Evolutionary conservation across 2,329 filamentous ascomycete genomes (phyloP).

Genomic region (Ophiobolus disseminans): DNA sequence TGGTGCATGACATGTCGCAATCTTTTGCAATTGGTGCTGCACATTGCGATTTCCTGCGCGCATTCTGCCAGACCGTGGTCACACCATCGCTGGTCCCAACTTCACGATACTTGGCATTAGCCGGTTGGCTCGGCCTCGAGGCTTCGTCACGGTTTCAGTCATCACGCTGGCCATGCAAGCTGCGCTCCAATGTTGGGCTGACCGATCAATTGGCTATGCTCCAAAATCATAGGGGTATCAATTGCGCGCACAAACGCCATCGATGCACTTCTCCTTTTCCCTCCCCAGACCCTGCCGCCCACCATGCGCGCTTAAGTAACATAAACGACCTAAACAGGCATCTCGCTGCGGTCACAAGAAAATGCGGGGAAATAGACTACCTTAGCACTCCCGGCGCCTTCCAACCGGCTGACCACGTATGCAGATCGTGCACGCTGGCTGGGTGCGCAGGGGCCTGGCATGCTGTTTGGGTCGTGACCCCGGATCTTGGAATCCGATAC

Average conservation of each 20-base stretch:
- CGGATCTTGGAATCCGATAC: constrained; percentile 35
- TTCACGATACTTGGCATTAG: constrained; percentile 43
- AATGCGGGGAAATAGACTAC: constrained; percentile 48
- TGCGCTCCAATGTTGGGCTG: background rate
- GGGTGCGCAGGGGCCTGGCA: constrained; percentile 27
- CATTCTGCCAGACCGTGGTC: constrained; percentile 18
- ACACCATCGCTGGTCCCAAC: constrained; percentile 26
- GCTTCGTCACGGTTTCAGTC: background rate
- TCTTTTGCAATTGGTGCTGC: constrained; percentile 27
- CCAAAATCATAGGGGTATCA: constrained; percentile 44
- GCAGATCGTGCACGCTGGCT: constrained; percentile 13
- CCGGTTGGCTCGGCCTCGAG: background rate
- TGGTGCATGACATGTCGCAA: constrained; percentile 26
- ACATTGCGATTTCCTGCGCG: constrained; percentile 17
- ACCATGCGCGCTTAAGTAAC: constrained; percentile 39
- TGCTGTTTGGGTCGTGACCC: constrained; percentile 27
- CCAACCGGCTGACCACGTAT: constrained; percentile 34
- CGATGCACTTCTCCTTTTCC: constrained; percentile 30
- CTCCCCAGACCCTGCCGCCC: constrained; percentile 14
- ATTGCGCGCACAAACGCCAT: constrained; percentile 43
- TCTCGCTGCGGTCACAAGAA: constrained; percentile 33
- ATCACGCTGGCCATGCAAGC: background rate
- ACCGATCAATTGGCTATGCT: constrained; percentile 25
- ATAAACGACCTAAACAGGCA: constrained; percentile 37
- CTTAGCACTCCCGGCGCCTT: constrained; percentile 38